phyloP scores from a whole-genome alignment of 2,329 filamentous ascomycete genomes.

The Onygenales sp. region DNA sequence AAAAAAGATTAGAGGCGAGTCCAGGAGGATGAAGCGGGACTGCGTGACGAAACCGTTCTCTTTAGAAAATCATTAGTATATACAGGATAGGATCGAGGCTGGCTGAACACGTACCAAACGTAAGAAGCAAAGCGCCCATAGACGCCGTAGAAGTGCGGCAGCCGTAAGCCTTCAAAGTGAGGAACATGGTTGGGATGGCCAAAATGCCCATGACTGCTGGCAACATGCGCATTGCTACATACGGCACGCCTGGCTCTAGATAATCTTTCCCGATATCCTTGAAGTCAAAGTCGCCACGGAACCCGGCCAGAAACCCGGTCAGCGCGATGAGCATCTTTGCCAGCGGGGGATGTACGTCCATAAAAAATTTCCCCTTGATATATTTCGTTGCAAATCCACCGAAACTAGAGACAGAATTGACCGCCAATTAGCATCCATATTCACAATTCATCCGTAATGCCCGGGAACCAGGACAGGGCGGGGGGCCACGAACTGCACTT shows the following conservation, averaged over 20 bases:
- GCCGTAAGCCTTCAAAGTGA: constrained; percentile 83
- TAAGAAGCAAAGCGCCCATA: constrained; percentile 75
- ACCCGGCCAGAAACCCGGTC: constrained; percentile 88
- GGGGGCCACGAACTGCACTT: constrained; percentile 76
- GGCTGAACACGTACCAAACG: constrained; percentile 60
- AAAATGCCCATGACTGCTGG: constrained; percentile 83
- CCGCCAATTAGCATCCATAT: neutral
- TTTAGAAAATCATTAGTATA: constrained; percentile 27
- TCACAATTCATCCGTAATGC: neutral
- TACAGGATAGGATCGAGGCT: neutral
- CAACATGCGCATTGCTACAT: constrained; percentile 93
- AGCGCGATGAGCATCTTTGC: constrained; percentile 95
- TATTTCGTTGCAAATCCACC: constrained; percentile 98
- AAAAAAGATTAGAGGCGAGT: constrained; percentile 87
- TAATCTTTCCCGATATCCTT: constrained; percentile 99
- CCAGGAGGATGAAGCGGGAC: constrained; percentile 87
- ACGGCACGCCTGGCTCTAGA: constrained; percentile 84
- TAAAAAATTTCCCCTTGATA: constrained; percentile 98
- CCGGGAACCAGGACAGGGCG: neutral
- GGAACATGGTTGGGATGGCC: constrained; percentile 83
- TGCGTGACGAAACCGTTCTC: constrained; percentile 95
- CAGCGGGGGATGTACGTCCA: constrained; percentile 98
- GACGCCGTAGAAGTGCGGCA: constrained; percentile 79
- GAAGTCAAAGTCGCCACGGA: constrained; percentile 94
- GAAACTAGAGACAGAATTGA: constrained; percentile 52